Conservation (phyloP, 2,329 filamentous ascomycete species). For the Alternaria atra region DNA sequence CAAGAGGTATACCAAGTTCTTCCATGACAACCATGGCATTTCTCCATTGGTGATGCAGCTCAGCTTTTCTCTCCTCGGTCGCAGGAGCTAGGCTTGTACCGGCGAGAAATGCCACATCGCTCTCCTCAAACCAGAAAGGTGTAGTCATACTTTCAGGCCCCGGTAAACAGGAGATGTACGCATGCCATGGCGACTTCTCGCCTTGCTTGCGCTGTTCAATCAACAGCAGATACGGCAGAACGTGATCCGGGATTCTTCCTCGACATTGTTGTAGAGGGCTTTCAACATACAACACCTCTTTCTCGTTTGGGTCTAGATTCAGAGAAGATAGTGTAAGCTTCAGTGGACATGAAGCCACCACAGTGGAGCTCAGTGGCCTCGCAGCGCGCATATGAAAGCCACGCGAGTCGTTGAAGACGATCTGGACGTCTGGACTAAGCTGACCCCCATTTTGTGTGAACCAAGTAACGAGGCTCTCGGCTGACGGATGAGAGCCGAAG, state of each 20-base stretch:
- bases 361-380: slow-evolving; percentile 28
- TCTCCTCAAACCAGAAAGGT: slow-evolving; percentile 48
- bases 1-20: slow-evolving; percentile 24
- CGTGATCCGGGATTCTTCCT: slow-evolving; percentile 41
- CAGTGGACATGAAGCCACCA: slow-evolving; percentile 44
- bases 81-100: slow-evolving; percentile 48
- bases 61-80: slow-evolving; percentile 29
- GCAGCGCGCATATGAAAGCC: slow-evolving; percentile 46
- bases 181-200: slow-evolving; percentile 44
- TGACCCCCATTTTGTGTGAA: slow-evolving; percentile 44
- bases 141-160: slow-evolving; percentile 44
- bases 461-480: slow-evolving; percentile 39
- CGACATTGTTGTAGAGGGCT: slow-evolving; percentile 38
- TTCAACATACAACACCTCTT: slow-evolving; percentile 33
- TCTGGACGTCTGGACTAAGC: slow-evolving; percentile 40
- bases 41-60: slow-evolving; percentile 37
- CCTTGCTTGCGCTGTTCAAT: slow-evolving; percentile 44
- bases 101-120: slow-evolving; percentile 46
- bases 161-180: slow-evolving; percentile 50
- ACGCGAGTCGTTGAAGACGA: slow-evolving; percentile 36
- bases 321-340: slow-evolving; percentile 48
- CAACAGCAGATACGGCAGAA: slow-evolving; percentile 49
- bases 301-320: slow-evolving; percentile 43
- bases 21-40: slow-evolving; percentile 32
- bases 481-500: slow-evolving; percentile 23